These are phyloP conservation scores for Mikania micrantha DNA, from an alignment of 129 eudicot species.

Conservation along the genomic window DNA sequence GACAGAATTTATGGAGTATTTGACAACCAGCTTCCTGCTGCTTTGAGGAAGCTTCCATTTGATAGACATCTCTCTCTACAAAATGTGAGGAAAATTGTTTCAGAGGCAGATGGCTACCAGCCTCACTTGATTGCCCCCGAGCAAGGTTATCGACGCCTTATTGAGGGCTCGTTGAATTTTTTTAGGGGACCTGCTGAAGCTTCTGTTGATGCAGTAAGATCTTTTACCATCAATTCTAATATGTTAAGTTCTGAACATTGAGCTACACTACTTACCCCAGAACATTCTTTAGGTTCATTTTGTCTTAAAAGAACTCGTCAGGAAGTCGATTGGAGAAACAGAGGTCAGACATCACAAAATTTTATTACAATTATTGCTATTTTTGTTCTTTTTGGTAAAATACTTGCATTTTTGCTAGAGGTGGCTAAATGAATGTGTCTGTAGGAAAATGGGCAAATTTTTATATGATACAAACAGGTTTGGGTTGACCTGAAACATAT, in stretches of 20 bases:
- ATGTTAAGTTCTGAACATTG: background rate
- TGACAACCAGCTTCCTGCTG: slow-evolving; percentile 69
- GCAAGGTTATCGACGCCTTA: slow-evolving; percentile 62
- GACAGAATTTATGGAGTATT: slow-evolving; percentile 54
- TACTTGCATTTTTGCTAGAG: background rate
- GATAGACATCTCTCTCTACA: slow-evolving; percentile 62
- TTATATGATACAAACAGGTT: background rate
- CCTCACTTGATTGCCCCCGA: slow-evolving; percentile 73
- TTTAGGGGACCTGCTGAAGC: slow-evolving; percentile 69
- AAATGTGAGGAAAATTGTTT: slow-evolving; percentile 52
- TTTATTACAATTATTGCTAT: background rate
- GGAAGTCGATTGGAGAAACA: slow-evolving; percentile 62
- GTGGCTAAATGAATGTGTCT: background rate
- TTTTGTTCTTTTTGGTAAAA: background rate
- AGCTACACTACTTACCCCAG: background rate
- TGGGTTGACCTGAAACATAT: background rate
- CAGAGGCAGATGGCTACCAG: slow-evolving; percentile 69
- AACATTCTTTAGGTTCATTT: slow-evolving; percentile 43
- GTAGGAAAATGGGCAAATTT: background rate
- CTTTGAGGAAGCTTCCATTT: slow-evolving; percentile 56
- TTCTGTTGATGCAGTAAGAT: slow-evolving; percentile 58
- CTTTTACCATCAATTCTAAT: background rate
- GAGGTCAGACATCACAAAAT: slow-evolving; percentile 32
- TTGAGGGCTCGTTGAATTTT: slow-evolving; percentile 46
- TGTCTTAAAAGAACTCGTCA: slow-evolving; percentile 58